Percentiles rank a stretch among this genome's conserved stretches.
These are phyloP conservation scores for Arthroderma sp. DNA, from an alignment of 2,329 filamentous ascomycete genomes.

Conservation along the genomic window DNA sequence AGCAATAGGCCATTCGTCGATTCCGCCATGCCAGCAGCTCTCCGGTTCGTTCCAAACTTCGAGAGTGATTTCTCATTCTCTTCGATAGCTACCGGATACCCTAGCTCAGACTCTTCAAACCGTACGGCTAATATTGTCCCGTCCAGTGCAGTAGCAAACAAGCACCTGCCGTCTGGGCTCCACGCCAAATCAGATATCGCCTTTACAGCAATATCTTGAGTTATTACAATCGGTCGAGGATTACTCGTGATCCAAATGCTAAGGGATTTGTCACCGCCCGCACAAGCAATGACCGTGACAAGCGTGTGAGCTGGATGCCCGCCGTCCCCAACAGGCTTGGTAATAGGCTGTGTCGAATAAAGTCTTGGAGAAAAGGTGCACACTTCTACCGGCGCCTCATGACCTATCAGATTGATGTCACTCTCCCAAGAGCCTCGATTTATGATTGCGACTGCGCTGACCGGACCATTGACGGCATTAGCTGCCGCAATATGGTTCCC, in stretches of 20 bases:
- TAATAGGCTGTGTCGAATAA: slow-evolving; percentile 57
- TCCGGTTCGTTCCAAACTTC: slow-evolving; percentile 79
- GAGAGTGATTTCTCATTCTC: slow-evolving; percentile 89
- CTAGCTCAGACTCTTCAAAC: slow-evolving; percentile 78
- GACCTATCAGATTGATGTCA: slow-evolving; percentile 92
- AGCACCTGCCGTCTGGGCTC: slow-evolving; percentile 77
- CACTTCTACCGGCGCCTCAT: slow-evolving; percentile 93
- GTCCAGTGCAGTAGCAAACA: slow-evolving; percentile 80
- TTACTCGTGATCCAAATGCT: slow-evolving; percentile 98
- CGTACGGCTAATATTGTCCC: slow-evolving; percentile 70
- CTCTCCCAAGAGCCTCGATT: slow-evolving; percentile 86
- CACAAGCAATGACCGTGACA: slow-evolving; percentile 91
- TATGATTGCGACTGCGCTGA: slow-evolving; percentile 93
- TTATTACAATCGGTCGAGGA: slow-evolving; percentile 75
- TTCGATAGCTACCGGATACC: slow-evolving; percentile 70
- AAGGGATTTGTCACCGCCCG: slow-evolving; percentile 88
- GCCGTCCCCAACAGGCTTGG: slow-evolving; percentile 33
- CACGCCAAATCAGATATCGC: slow-evolving; percentile 89
- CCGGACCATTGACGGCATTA: slow-evolving; percentile 92
- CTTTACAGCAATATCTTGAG: slow-evolving; percentile 78
- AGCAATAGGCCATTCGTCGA: slow-evolving; percentile 77
- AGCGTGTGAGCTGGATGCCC: slow-evolving; percentile 34
- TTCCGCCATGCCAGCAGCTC: slow-evolving; percentile 81
- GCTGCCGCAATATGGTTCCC: slow-evolving; percentile 93
- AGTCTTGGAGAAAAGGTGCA: slow-evolving; percentile 91